phyloP scores from a whole-genome alignment of 345 rosid species.

The Kandelia obovata region DNA sequence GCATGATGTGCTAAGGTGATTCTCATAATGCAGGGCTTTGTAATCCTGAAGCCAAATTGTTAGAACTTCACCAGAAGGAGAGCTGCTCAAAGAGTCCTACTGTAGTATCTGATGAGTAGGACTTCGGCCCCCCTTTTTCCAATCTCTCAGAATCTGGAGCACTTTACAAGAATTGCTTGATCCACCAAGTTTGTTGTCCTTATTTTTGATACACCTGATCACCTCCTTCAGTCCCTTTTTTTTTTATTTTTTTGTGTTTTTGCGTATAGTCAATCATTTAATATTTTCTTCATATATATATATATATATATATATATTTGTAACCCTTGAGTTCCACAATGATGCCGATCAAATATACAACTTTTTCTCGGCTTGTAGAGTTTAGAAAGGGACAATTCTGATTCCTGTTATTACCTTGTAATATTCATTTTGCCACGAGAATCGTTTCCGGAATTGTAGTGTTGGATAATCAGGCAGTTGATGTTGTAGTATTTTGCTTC shows the following conservation, averaged over 20 bases:
- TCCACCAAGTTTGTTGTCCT: constrained; percentile 5
- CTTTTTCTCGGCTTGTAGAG: too few species aligned
- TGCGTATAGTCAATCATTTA: not conserved
- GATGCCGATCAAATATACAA: too few species aligned
- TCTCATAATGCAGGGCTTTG: constrained; percentile 57
- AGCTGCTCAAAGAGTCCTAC: constrained; percentile 81
- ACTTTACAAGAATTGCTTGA: constrained; percentile 1
- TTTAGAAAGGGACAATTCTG: too few species aligned
- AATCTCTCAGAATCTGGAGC: not conserved
- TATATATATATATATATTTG: not conserved
- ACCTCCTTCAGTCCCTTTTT: not conserved
- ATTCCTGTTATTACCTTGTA: too few species aligned
- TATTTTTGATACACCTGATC: constrained; percentile 3
- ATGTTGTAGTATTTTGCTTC: too few species aligned
- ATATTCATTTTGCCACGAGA: too few species aligned
- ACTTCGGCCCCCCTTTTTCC: not conserved
- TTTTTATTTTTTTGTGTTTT: not conserved
- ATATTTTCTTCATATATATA: constrained; percentile 1
- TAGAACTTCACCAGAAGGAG: constrained; percentile 75
- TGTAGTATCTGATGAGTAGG: constrained; percentile 56
- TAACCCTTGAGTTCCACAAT: not conserved
- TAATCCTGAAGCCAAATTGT: constrained; percentile 59
- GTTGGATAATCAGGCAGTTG: too few species aligned
- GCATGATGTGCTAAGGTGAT: not conserved
- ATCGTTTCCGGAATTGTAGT: too few species aligned